These are phyloP conservation scores for Penicillium occitanis DNA, from an alignment of 2,329 filamentous ascomycete genomes.

Conservation along the genomic window DNA sequence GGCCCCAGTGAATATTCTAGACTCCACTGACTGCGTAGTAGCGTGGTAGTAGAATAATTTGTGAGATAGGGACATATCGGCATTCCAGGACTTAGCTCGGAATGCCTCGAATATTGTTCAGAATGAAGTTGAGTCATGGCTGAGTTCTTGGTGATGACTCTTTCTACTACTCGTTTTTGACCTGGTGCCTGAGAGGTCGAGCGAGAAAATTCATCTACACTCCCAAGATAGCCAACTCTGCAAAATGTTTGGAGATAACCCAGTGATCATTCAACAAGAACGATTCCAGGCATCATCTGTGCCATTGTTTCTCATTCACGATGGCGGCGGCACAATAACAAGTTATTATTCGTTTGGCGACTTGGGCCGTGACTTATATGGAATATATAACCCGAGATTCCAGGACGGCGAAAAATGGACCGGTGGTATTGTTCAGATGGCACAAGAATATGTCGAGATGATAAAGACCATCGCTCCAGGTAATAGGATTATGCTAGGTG, in stretches of 20 bases:
- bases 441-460: not conserved
- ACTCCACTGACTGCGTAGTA: not conserved
- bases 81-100: not conserved
- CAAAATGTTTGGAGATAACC: not conserved
- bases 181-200: not conserved
- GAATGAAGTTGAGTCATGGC: not conserved
- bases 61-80: not conserved
- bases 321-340: not conserved
- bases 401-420: not conserved
- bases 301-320: not conserved
- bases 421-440: not conserved
- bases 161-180: not conserved
- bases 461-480: not conserved
- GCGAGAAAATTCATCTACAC: not conserved
- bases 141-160: not conserved
- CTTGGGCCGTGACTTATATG: not conserved
- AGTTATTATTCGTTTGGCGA: not conserved
- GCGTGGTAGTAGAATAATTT: not conserved
- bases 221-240: not conserved
- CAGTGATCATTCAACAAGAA: not conserved
- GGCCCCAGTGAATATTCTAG: not conserved
- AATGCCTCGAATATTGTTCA: not conserved
- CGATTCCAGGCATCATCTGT: not conserved
- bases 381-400: not conserved
- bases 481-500: not conserved